Evolutionary conservation across 495 filamentous ascomycete genomes (phyloP).

Genomic region (Hyphodiscus hymeniophilus): DNA sequence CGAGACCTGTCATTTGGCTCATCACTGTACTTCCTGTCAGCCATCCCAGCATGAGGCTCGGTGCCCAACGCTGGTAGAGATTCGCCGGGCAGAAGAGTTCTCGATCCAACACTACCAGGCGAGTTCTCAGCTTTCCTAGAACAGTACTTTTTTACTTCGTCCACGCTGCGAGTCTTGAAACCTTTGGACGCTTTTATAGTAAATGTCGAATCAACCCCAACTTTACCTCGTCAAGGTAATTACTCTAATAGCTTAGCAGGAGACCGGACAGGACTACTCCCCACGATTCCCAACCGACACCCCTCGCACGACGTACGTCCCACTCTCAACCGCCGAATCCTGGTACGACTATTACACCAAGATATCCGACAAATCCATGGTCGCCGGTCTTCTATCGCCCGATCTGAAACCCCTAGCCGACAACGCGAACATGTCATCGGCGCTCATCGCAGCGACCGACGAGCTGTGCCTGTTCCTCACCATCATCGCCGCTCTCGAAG

Average conservation of each 20-base stretch:
- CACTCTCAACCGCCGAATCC: neutral
- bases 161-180: too few relatives aligned
- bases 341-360: constrained; percentile 5
- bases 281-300: neutral
- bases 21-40: neutral
- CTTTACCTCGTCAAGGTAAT: too few relatives aligned
- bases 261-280: neutral
- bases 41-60: neutral
- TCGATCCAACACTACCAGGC: neutral
- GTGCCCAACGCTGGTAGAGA: neutral
- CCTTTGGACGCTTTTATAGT: too few relatives aligned
- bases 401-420: neutral
- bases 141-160: too few relatives aligned
- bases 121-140: too few relatives aligned
- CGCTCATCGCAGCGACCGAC: neutral
- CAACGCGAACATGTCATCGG: neutral
- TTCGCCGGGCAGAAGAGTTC: neutral
- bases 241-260: too few relatives aligned
- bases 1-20: neutral
- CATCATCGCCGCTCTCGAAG: constrained; percentile 2
- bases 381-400: neutral
- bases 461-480: constrained; percentile 1
- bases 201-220: too few relatives aligned
- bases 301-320: neutral
- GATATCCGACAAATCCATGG: constrained; percentile 1